Conservation (phyloP, 2,329 filamentous ascomycete genomes). For the Decorospora gaudefroyi region DNA sequence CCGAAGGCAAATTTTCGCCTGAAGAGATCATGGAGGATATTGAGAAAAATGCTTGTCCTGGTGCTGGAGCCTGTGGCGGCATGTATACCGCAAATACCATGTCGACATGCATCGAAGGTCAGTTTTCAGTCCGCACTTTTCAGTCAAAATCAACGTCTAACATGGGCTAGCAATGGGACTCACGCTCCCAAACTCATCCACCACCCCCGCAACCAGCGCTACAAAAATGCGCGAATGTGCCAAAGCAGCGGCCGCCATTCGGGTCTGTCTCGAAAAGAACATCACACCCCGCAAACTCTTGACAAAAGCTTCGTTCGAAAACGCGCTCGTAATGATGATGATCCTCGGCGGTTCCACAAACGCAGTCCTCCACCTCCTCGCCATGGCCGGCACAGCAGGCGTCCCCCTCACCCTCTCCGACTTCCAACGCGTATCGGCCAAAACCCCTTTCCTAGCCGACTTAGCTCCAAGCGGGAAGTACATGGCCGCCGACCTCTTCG, state of each 20-base stretch:
- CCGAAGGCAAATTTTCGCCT: slow-evolving; percentile 68
- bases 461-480: slow-evolving; percentile 82
- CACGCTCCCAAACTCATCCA: slow-evolving; percentile 79
- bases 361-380: slow-evolving; percentile 83
- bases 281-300: slow-evolving; percentile 80
- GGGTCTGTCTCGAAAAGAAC: slow-evolving; percentile 77
- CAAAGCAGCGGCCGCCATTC: slow-evolving; percentile 77
- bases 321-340: slow-evolving; percentile 89
- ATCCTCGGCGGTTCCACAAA: slow-evolving; percentile 89
- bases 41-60: slow-evolving; percentile 76
- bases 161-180: slow-evolving; percentile 70
- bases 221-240: slow-evolving; percentile 87
- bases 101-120: slow-evolving; percentile 78
- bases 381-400: slow-evolving; percentile 84
- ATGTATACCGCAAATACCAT: slow-evolving; percentile 97
- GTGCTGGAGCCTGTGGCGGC: slow-evolving; percentile 79
- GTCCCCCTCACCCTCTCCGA: slow-evolving; percentile 80
- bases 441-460: slow-evolving; percentile 84
- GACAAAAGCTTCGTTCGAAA: slow-evolving; percentile 81
- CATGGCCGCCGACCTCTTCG: slow-evolving; percentile 85
- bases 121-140: background rate
- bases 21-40: slow-evolving; percentile 84
- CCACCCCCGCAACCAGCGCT: slow-evolving; percentile 77
- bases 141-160: background rate
- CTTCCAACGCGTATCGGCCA: slow-evolving; percentile 77